These are phyloP conservation scores for Aureobasidium sp. DNA, from an alignment of 2,329 filamentous ascomycete genomes.

Conservation along the genomic window DNA sequence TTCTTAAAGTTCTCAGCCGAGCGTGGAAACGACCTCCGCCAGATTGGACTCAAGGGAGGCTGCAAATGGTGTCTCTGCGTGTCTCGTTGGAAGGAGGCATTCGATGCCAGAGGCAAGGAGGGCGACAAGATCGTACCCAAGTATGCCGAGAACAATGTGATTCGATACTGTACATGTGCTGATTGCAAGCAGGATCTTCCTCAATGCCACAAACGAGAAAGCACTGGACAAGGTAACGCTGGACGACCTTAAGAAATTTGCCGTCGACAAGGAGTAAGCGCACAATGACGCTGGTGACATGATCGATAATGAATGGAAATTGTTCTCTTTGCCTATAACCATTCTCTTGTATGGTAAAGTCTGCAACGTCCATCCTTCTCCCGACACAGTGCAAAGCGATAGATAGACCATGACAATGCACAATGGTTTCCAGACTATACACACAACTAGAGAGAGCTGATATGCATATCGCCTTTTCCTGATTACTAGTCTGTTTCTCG, in stretches of 20 bases:
- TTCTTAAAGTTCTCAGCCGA: slow-evolving; percentile 56
- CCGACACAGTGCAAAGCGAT: background rate
- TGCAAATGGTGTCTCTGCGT: slow-evolving; percentile 60
- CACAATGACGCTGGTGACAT: background rate
- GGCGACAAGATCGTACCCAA: slow-evolving; percentile 41
- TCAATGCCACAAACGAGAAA: slow-evolving; percentile 48
- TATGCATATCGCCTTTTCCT: background rate
- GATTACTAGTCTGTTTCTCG: background rate
- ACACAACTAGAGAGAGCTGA: background rate
- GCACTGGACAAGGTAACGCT: slow-evolving; percentile 42
- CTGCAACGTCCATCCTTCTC: background rate
- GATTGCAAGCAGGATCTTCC: slow-evolving; percentile 32
- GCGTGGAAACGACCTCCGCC: slow-evolving; percentile 52
- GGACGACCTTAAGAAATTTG: slow-evolving; percentile 45
- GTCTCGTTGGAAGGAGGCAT: slow-evolving; percentile 47
- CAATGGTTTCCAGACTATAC: background rate
- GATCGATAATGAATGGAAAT: background rate
- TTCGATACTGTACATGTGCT: slow-evolving; percentile 23
- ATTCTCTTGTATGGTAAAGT: background rate
- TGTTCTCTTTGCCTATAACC: background rate
- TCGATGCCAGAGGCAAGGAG: slow-evolving; percentile 45
- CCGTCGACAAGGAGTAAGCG: slow-evolving; percentile 33
- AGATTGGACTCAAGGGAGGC: slow-evolving; percentile 48
- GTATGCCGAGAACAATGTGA: slow-evolving; percentile 16
- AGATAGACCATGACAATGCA: background rate